phyloP scores from a whole-genome alignment of 345 rosid genomes.

The Hibiscus trionum region DNA sequence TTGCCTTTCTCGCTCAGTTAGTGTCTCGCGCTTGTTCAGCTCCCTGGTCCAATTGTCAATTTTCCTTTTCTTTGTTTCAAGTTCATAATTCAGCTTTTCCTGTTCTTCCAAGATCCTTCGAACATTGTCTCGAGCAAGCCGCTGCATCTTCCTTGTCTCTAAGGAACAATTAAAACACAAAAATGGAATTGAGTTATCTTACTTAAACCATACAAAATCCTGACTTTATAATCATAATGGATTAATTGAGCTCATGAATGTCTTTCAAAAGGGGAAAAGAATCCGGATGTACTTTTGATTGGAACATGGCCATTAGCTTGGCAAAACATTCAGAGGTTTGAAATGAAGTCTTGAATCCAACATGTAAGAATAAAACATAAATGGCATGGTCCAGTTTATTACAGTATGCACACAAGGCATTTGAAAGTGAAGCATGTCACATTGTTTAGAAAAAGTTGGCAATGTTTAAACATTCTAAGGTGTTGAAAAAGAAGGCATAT shows the following conservation, averaged over 20 bases:
- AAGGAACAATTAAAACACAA: slow-evolving; percentile 18
- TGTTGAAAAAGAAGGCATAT: not conserved
- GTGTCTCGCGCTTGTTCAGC: slow-evolving; percentile 70
- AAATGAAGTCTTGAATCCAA: no score
- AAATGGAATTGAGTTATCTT: not conserved
- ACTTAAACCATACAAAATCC: not conserved
- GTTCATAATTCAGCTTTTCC: slow-evolving; percentile 51
- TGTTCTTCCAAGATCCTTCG: slow-evolving; percentile 56
- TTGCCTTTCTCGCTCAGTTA: slow-evolving; percentile 75
- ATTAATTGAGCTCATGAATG: not conserved
- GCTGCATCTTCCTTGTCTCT: slow-evolving; percentile 87
- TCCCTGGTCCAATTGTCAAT: slow-evolving; percentile 51
- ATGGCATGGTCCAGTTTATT: not conserved
- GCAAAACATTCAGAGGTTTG: no score
- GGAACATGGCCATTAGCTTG: no score
- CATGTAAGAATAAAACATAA: not conserved
- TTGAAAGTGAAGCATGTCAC: not conserved
- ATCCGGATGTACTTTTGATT: not conserved
- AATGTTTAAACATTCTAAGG: not conserved
- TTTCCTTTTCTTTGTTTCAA: slow-evolving; percentile 51
- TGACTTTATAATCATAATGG: not conserved
- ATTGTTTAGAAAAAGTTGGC: not conserved
- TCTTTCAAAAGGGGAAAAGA: not conserved
- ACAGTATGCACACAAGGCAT: not conserved
- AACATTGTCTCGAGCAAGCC: slow-evolving; percentile 49